Conservation (phyloP, 805 yeast species). For the Millerago galiae region DNA sequence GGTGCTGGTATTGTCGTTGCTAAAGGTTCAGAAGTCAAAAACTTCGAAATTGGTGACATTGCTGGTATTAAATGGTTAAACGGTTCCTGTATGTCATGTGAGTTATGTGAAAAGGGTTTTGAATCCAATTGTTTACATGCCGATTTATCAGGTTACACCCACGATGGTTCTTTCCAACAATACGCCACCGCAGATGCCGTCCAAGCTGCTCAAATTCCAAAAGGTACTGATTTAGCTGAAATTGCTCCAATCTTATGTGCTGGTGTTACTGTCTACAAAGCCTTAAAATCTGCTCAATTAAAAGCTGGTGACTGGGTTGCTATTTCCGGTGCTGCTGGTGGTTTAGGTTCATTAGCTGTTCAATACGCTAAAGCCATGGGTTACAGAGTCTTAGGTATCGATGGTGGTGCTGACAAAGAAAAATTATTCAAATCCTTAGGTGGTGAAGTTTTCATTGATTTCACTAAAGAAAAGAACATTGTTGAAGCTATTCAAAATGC, state of each 20-base stretch:
- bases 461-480: constrained; percentile 44
- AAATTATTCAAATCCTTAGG: constrained; percentile 50
- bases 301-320: constrained; percentile 70
- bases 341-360: constrained; percentile 71
- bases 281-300: constrained; percentile 52
- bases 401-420: constrained; percentile 68
- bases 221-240: constrained; percentile 52
- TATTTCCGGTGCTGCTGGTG: constrained; percentile 79
- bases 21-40: constrained; percentile 52
- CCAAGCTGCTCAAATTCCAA: constrained; percentile 56
- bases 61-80: constrained; percentile 71
- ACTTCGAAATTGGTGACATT: constrained; percentile 57
- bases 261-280: constrained; percentile 59
- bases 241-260: constrained; percentile 44
- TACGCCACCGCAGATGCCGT: constrained; percentile 62
- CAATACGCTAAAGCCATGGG: constrained; percentile 81
- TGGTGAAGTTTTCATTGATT: constrained; percentile 60
- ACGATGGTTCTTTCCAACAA: constrained; percentile 49
- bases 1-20: constrained; percentile 71
- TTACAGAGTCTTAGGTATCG: constrained; percentile 63
- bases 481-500: constrained; percentile 41
- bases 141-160: constrained; percentile 53
- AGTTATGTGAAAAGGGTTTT: constrained; percentile 50
- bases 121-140: constrained; percentile 68
- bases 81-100: constrained; percentile 63